These are phyloP conservation scores for Stemphylium vesicarium DNA, from an alignment of 2,329 filamentous ascomycete species.

Conservation along the genomic window DNA sequence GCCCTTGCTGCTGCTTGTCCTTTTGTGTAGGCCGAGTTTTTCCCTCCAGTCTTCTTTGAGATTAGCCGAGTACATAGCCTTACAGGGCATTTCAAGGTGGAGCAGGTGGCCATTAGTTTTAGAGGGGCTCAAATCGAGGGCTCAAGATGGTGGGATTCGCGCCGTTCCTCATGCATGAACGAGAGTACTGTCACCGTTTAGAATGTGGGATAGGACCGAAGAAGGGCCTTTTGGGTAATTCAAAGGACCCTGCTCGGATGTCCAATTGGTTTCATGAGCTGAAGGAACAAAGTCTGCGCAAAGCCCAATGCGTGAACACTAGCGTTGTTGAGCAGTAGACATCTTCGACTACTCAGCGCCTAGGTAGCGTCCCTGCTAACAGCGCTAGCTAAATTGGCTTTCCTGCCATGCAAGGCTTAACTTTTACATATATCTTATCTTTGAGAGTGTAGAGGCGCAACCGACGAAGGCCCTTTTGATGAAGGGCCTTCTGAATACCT, in stretches of 20 bases:
- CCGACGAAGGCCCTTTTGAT: conserved; percentile 10
- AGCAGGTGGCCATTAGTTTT: not conserved
- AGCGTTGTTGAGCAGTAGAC: no score
- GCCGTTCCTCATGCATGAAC: not conserved
- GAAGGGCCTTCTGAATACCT: not conserved
- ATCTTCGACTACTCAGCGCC: no score
- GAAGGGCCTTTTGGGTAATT: no score
- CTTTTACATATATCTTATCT: not conserved
- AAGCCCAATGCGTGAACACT: no score
- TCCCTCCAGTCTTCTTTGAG: no score
- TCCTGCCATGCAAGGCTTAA: no score
- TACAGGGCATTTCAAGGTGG: not conserved
- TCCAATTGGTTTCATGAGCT: no score
- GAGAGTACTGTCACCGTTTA: not conserved
- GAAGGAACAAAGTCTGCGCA: no score
- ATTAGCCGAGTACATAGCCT: no score
- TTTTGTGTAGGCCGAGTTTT: not conserved
- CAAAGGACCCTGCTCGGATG: no score
- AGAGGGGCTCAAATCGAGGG: not conserved
- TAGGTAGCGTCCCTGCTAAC: no score
- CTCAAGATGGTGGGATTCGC: not conserved
- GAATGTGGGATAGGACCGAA: not conserved
- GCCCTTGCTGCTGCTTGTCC: not conserved
- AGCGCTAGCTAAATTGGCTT: no score
- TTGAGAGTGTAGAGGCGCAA: not conserved